Conservation (phyloP, 306 rosid genomes). For the Fragaria iinumae region DNA sequence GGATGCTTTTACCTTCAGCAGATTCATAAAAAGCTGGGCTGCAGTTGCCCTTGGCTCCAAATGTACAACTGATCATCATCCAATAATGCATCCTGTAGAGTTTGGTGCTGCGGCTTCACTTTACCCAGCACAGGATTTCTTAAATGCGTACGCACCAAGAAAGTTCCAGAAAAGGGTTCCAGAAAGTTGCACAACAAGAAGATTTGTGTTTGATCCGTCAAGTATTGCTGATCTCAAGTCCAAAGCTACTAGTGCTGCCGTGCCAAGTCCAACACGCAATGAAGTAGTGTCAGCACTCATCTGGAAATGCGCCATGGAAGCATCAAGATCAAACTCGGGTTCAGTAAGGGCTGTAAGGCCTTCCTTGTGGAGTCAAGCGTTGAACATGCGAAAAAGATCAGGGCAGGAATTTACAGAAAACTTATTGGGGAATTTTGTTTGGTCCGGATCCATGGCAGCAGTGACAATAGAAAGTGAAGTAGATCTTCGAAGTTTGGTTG, state of each 20-base stretch:
- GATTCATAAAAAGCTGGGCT: conserved; percentile 36
- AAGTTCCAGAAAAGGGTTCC: not conserved
- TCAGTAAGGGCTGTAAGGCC: not conserved
- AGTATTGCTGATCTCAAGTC: not conserved
- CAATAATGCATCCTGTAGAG: not conserved
- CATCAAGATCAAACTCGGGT: not conserved
- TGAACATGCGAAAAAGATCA: not conserved
- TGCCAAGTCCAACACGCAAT: conserved; percentile 1
- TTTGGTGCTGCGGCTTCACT: not conserved
- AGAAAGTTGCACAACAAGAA: not conserved
- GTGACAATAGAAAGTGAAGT: not conserved
- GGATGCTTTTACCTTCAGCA: conserved; percentile 30
- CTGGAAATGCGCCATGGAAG: conserved; percentile 16
- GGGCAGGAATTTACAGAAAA: not conserved
- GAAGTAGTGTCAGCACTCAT: conserved; percentile 12
- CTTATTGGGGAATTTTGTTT: not conserved
- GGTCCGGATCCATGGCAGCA: conserved; percentile 2
- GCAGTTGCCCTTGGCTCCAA: not conserved
- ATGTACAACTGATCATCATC: not conserved
- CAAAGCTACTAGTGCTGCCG: not conserved
- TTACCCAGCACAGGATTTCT: not conserved
- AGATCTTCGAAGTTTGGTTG: conserved; percentile 12
- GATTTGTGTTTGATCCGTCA: not conserved
- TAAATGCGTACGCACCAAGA: not conserved
- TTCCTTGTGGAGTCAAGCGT: not conserved